Percentiles rank a stretch among this genome's conserved stretches.
Conservation (phyloP, 192 early-diverging fungal genomes). For the Spinellus fusiger region DNA sequence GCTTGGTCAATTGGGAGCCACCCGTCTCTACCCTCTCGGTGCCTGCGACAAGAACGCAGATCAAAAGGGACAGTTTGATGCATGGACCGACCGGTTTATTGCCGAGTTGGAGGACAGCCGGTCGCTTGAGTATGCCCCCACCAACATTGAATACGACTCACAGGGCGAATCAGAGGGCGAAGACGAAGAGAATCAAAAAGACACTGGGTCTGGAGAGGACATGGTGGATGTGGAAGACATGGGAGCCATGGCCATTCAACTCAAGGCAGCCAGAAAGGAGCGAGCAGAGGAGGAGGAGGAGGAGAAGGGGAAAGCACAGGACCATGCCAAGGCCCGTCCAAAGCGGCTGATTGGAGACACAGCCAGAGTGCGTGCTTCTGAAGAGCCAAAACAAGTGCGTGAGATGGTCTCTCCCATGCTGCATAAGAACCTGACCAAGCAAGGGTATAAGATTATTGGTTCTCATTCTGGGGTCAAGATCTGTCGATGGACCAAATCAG, state of each 20-base stretch:
- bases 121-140: conserved; percentile 38
- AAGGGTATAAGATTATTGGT: conserved; percentile 70
- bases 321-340: conserved; percentile 19
- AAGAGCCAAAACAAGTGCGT: conserved; percentile 34
- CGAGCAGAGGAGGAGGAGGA: conserved; percentile 49
- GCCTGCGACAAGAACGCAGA: conserved; percentile 52
- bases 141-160: conserved; percentile 44
- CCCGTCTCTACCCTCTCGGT: conserved; percentile 52
- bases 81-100: conserved; percentile 29
- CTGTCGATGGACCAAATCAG: conserved; percentile 75
- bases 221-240: conserved; percentile 74
- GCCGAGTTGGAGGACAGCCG: conserved; percentile 38
- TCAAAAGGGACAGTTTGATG: conserved; percentile 19
- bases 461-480: conserved; percentile 70
- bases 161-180: conserved; percentile 44
- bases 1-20: conserved; percentile 54
- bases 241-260: conserved; percentile 55
- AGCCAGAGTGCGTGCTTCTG: no score
- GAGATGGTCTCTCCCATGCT: conserved; percentile 72
- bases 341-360: no score
- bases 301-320: no score
- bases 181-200: conserved; percentile 17
- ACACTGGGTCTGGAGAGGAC: conserved; percentile 41
- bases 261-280: conserved; percentile 47
- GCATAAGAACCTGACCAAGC: conserved; percentile 61